Evolutionary conservation across 2,329 filamentous ascomycete genomes (phyloP), one percentile per base, ranked within the genome.

Genomic region (Pseudocercospora cruenta): DNA sequence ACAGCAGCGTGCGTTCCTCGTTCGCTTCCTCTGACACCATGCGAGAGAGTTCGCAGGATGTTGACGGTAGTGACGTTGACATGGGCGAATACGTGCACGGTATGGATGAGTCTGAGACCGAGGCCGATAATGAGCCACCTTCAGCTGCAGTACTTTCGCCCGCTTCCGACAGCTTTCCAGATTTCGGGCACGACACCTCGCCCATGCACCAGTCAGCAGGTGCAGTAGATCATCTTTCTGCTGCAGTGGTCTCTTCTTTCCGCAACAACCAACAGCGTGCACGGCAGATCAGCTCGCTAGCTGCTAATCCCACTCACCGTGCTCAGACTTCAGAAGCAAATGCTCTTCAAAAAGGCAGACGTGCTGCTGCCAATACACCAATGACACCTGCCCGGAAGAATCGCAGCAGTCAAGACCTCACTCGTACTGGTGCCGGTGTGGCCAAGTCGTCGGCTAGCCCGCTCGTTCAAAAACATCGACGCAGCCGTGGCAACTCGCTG

Each of bases 191-290:
- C 66, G 57, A 74, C 57, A 69, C 68, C 63, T 71, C 60, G 14
- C 57, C 61, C 31, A 45, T 47, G 53, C 28, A 58, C 28, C 55
- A 58, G 31, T 58, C 33, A 24, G 61, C 39, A 16, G 62, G 59
- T 14, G 55, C 58, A 6, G 80, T 91, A n/a, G 84, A 85, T 62
- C 89, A 90, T 70, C 87, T 93, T 45, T 70, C 72, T 2, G 74
- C 69, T 26, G 86, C 89, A 64, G 87, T 90, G 14, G 91, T 95
- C 39, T 91, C 91, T 43, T 90, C 91, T 0, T 96, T 95, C 83
- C 91, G 91, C 63, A 83, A 81, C 49, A 86, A 86, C 69, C 82
- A 85, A 72, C 80, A 74, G 77, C 81, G 68, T 80, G 86, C 74
- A 78, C 84, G 72, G 75, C 83, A 66, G 73, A 82, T 74, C 79